These are phyloP conservation scores for Myxozyma kluyveri DNA, from an alignment of 805 yeast genomes.

Conservation along the genomic window DNA sequence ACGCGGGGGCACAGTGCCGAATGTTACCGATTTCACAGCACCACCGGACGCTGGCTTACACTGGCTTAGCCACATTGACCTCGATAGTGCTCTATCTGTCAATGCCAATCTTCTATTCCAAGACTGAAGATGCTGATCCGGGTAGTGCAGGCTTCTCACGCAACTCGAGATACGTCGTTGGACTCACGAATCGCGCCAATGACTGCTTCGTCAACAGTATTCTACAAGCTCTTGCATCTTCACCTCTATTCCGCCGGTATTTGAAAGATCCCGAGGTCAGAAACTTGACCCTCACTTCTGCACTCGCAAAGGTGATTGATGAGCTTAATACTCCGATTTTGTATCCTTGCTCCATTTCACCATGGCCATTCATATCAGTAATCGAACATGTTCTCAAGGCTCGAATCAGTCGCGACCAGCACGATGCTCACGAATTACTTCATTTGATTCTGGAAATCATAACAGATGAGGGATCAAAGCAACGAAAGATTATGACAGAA, in stretches of 20 bases:
- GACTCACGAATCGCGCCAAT: constrained; percentile 74
- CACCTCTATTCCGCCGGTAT: constrained; percentile 15
- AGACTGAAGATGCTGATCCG: constrained; percentile 2
- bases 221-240: constrained; percentile 48
- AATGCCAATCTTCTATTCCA: constrained; percentile 34
- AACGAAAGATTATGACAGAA: constrained; percentile 22
- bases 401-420: constrained; percentile 75
- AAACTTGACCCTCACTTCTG: constrained; percentile 21
- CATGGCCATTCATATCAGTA: constrained; percentile 73
- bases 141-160: constrained; percentile 10
- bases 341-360: constrained; percentile 56
- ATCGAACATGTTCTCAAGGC: constrained; percentile 72
- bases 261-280: constrained; percentile 14
- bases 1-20: not conserved
- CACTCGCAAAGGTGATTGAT: constrained; percentile 23
- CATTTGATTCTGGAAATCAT: constrained; percentile 78
- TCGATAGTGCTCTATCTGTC: constrained; percentile 38
- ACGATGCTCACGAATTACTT: constrained; percentile 92
- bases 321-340: constrained; percentile 62
- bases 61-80: constrained; percentile 13
- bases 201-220: constrained; percentile 93
- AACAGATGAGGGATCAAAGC: constrained; percentile 54
- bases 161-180: constrained; percentile 58
- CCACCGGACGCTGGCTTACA: constrained; percentile 15
- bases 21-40: constrained; percentile 9